A percentile compares a stretch with the other conserved stretches of the same genome.
Conservation (phyloP, 2,329 filamentous ascomycete species). For the Colletotrichum lini region DNA sequence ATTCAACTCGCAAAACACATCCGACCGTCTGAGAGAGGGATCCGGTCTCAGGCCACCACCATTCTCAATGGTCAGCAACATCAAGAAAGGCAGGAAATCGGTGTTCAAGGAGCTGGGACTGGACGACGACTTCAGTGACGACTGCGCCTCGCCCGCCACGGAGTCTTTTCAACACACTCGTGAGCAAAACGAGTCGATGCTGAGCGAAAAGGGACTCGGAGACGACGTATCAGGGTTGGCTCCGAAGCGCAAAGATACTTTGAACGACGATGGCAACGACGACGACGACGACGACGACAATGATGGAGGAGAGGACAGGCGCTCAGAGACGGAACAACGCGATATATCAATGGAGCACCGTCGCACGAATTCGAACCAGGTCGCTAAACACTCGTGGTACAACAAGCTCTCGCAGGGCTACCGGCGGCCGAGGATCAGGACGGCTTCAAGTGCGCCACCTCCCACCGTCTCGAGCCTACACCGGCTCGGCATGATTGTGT, state of each 20-base stretch:
- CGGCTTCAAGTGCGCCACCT: constrained; percentile 60
- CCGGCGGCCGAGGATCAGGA: constrained; percentile 59
- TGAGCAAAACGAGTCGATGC: constrained; percentile 37
- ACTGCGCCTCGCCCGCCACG: constrained; percentile 19
- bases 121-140: constrained; percentile 52
- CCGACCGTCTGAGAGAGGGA: constrained; percentile 66
- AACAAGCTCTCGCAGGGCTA: constrained; percentile 56
- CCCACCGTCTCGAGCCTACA: constrained; percentile 58
- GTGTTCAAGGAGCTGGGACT: constrained; percentile 68
- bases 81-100: constrained; percentile 65
- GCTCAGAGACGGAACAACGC: constrained; percentile 28
- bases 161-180: constrained; percentile 13
- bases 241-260: constrained; percentile 22
- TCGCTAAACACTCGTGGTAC: constrained; percentile 56
- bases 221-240: constrained; percentile 49
- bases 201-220: constrained; percentile 51
- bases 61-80: constrained; percentile 60
- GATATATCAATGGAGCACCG: constrained; percentile 43
- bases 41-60: constrained; percentile 55
- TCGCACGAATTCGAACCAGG: constrained; percentile 40
- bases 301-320: constrained; percentile 40
- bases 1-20: constrained; percentile 66
- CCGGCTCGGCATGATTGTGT: constrained; percentile 62
- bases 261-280: constrained; percentile 30
- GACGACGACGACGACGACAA: constrained; percentile 37